Evolutionary conservation across 805 yeast genomes (phyloP).

Genomic region (Saccharomyces eubayanus): DNA sequence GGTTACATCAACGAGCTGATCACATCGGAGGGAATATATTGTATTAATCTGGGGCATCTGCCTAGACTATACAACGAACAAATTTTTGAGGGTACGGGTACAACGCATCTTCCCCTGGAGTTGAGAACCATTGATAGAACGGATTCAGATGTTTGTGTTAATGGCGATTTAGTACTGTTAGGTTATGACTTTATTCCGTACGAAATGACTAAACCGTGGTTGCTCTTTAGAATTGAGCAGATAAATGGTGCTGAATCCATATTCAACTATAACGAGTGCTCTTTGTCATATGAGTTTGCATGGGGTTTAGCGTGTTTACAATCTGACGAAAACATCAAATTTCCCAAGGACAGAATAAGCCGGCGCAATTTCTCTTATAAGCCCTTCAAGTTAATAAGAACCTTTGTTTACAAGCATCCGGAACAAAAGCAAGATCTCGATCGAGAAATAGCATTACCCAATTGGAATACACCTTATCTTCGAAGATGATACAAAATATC

Average conservation of each 20-base stretch:
- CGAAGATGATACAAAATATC: background rate
- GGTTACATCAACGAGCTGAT: constrained; percentile 15
- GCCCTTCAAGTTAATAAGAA: constrained; percentile 5
- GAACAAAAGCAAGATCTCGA: constrained; percentile 4
- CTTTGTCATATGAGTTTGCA: constrained; percentile 6
- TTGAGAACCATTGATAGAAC: constrained; percentile 10
- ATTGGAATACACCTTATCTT: constrained; percentile 12
- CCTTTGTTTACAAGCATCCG: constrained; percentile 8
- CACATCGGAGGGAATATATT: constrained; percentile 15
- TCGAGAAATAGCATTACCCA: constrained; percentile 5
- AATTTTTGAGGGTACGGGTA: constrained; percentile 5
- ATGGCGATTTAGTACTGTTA: constrained; percentile 21
- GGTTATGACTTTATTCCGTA: constrained; percentile 16
- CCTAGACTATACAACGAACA: constrained; percentile 4
- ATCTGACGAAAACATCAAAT: background rate
- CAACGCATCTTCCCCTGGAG: constrained; percentile 18
- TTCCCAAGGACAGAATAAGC: background rate
- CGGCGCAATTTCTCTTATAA: constrained; percentile 3
- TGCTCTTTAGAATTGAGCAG: constrained; percentile 9
- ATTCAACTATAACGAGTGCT: constrained; percentile 9
- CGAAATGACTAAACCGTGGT: constrained; percentile 9
- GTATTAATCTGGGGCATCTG: constrained; percentile 15
- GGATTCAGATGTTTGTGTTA: constrained; percentile 23
- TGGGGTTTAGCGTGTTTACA: constrained; percentile 4
- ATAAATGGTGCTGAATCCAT: constrained; percentile 4